Conservation (phyloP, 306 rosid species). For the Vigna mungo region DNA sequence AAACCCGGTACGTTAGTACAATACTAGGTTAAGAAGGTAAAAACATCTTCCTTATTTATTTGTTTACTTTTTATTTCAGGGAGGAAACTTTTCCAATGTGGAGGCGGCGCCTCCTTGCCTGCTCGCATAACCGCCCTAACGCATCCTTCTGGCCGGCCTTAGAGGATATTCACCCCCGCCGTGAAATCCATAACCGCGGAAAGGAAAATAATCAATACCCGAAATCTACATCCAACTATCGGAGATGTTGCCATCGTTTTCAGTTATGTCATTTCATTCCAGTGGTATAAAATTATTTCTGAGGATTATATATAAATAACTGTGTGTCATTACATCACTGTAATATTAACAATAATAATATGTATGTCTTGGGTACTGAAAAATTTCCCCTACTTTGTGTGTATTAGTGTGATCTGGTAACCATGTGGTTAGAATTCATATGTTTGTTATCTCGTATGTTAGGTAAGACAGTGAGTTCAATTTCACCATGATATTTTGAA, state of each 20-base stretch:
- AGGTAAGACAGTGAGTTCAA: too few relatives aligned
- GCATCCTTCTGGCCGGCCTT: background rate
- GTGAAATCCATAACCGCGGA: background rate
- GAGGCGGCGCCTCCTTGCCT: background rate
- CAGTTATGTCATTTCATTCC: background rate
- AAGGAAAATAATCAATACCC: background rate
- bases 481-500: too few relatives aligned
- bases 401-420: background rate
- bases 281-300: background rate
- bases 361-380: background rate
- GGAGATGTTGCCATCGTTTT: background rate
- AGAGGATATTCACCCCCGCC: background rate
- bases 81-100: slow-evolving; percentile 5
- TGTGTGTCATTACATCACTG: background rate
- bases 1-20: slow-evolving; percentile 4
- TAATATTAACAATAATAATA: background rate
- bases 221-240: background rate
- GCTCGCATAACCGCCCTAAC: background rate
- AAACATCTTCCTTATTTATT: background rate
- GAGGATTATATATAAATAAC: background rate
- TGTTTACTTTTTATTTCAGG: background rate
- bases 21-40: background rate
- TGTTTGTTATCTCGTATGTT: background rate
- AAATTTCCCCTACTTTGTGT: background rate
- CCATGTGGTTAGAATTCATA: background rate